Evolutionary conservation across 2,329 filamentous ascomycete species (phyloP).

Genomic region (Trichoderma sp.): DNA sequence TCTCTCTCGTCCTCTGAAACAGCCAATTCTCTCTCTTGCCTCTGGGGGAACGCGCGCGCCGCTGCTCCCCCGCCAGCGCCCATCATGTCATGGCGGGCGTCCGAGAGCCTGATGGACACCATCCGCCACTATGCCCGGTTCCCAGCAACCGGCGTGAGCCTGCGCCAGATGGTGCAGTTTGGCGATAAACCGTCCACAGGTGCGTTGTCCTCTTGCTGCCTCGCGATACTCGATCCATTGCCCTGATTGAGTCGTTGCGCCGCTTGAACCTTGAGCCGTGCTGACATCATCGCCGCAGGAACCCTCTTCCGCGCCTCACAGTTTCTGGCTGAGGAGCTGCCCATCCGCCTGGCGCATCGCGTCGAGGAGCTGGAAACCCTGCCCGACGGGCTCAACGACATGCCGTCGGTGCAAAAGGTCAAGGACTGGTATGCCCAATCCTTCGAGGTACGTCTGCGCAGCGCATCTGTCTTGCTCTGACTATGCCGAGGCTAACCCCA

Average conservation of each 20-base stretch:
- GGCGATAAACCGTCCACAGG: conserved; percentile 90
- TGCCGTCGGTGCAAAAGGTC: conserved; percentile 94
- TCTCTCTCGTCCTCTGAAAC: background rate
- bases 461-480: background rate
- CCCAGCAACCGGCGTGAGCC: conserved; percentile 91
- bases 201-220: conserved; percentile 48
- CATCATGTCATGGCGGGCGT: conserved; percentile 90
- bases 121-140: conserved; percentile 98
- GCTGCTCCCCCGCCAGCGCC: conserved; percentile 30
- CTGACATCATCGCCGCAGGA: conserved; percentile 74
- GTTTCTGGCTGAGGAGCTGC: conserved; percentile 96
- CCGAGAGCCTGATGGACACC: conserved; percentile 89
- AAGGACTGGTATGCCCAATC: conserved; percentile 99
- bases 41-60: conserved; percentile 12
- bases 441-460: conserved; percentile 74
- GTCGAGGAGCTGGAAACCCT: conserved; percentile 92
- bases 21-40: background rate
- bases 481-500: background rate
- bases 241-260: conserved; percentile 56
- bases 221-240: conserved; percentile 62
- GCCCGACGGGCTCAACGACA: conserved; percentile 94
- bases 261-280: background rate
- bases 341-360: conserved; percentile 92
- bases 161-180: conserved; percentile 99
- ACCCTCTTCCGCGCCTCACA: conserved; percentile 97